Evolutionary conservation across 441 rosid species (phyloP), one percentile per base, ranked within the genome.

Genomic region (Populus trichocarpa): DNA sequence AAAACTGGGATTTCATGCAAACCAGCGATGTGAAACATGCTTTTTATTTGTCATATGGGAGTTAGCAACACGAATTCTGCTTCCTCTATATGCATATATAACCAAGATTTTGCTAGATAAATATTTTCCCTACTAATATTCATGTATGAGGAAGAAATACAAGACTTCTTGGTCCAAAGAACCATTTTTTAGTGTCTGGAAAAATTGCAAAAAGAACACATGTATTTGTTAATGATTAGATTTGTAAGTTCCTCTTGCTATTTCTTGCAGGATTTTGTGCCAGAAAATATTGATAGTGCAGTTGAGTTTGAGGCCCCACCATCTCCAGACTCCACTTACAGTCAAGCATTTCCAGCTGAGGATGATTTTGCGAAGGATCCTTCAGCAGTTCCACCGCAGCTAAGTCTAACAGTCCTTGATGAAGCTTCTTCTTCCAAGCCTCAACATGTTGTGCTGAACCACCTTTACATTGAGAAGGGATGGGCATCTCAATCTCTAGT

Each of bases 301-400:
- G 81, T 83, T 3, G 95, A 92, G 83, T 93, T 95, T 53, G 95
- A 92, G 84, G 90, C 87, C 16, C 98, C 98, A 23, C 83, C 82
- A 26, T 95, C 99, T 63, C 99, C 99, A 75, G 93, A 87, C 70
- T 86, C 88, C 33, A 86, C 90, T 79, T 95, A 95, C 73, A 77
- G 92, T 65, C 94, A 88, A 82, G 76, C 83, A 61, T 81, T 88
- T 72, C 97, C 90, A 5, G 14, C 87, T 0, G 90, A 89, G 80
- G 96, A 93, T 78, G 96, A 95, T 73, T 92, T 87, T 67, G 86
- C 92, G 0, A 95, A 95, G 86, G 99, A 95, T 80, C 98, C 99
- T 6, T 77, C 72, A 0, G 73, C 70, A 2, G 89, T 88, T 76
- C 99, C 99, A 73, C 82, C 96, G 16, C 98, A 95, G 82, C 86